These are phyloP conservation scores for Paecilomyces niveus DNA, from an alignment of 2,329 filamentous ascomycete genomes.

Conservation along the genomic window DNA sequence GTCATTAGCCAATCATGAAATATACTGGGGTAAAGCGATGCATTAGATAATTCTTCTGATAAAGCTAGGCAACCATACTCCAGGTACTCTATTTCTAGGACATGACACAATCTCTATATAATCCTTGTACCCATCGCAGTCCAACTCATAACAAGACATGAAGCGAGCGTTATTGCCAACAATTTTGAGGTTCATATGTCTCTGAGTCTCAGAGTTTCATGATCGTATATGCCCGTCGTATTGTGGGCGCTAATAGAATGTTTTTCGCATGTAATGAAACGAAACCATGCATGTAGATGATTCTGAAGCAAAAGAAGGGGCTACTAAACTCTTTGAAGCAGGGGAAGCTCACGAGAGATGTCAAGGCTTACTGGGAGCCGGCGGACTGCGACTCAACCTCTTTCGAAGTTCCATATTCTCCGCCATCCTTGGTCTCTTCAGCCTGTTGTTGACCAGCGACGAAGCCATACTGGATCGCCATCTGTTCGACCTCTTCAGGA, in stretches of 20 bases:
- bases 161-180: not conserved
- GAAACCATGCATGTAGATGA: too few relatives aligned
- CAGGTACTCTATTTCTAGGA: too few relatives aligned
- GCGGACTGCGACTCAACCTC: not conserved
- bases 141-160: not conserved
- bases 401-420: not conserved
- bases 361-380: not conserved
- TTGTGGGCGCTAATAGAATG: not conserved
- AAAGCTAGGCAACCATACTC: not conserved
- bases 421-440: not conserved
- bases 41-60: not conserved
- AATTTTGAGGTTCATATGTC: not conserved
- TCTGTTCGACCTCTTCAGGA: conserved; percentile 10
- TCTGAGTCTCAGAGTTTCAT: not conserved
- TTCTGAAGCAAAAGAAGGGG: not conserved
- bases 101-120: too few relatives aligned
- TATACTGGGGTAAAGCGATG: too few relatives aligned
- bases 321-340: not conserved
- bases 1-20: not conserved
- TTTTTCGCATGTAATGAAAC: too few relatives aligned
- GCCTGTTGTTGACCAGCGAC: not conserved
- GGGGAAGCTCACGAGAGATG: not conserved
- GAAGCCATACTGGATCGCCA: conserved; percentile 11
- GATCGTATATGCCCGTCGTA: not conserved
- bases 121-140: too few relatives aligned